Evolutionary conservation across 1,139 yeast species (phyloP).

Genomic region (Blastobotrys capitulatus): DNA sequence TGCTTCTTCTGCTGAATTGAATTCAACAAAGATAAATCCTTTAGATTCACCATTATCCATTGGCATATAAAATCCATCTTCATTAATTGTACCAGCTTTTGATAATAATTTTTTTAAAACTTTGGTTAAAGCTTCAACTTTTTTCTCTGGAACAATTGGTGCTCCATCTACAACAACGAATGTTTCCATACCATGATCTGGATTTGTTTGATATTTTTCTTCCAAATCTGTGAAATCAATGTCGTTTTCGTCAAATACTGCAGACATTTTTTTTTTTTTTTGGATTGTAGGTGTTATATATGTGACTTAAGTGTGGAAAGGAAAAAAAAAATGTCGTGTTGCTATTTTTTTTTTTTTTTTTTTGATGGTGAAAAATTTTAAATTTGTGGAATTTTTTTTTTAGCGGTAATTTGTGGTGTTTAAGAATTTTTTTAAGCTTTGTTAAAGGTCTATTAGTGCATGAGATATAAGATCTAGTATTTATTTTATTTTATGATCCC

Average conservation of each 20-base stretch:
- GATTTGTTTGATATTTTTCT: constrained; percentile 59
- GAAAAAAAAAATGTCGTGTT: too few species aligned
- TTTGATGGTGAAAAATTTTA: too few species aligned
- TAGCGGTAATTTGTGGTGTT: too few species aligned
- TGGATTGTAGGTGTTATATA: too few species aligned
- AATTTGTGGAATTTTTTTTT: too few species aligned
- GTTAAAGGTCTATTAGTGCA: too few species aligned
- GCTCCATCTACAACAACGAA: constrained; percentile 92
- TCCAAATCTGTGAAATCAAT: constrained; percentile 88
- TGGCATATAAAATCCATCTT: constrained; percentile 74
- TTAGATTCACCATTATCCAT: constrained; percentile 70
- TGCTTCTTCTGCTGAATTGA: constrained; percentile 61
- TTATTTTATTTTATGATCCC: too few species aligned
- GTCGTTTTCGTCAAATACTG: constrained; percentile 37
- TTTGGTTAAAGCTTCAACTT: constrained; percentile 76
- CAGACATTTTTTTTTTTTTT: not conserved
- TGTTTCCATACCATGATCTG: constrained; percentile 62
- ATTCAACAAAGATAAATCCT: constrained; percentile 87
- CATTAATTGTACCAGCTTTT: constrained; percentile 64
- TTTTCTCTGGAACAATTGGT: constrained; percentile 88
- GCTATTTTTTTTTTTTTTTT: too few species aligned
- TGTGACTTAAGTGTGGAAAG: too few species aligned
- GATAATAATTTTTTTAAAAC: constrained; percentile 78
- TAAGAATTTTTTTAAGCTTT: too few species aligned
- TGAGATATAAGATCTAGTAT: too few species aligned